Evolutionary conservation across 2,329 filamentous ascomycete species (phyloP).

Genomic region (Calonectria crousiana): DNA sequence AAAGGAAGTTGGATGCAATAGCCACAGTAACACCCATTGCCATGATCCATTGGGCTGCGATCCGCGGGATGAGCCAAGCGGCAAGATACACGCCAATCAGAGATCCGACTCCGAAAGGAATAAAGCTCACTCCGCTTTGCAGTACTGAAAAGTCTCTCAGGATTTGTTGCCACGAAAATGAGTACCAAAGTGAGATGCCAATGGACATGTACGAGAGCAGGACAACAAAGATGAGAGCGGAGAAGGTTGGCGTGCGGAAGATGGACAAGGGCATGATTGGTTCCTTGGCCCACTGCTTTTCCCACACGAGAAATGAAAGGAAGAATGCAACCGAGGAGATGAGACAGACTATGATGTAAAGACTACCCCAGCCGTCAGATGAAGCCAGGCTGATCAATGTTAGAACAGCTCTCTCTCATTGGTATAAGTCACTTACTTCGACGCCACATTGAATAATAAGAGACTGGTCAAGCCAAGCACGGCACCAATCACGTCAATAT

Average conservation of each 20-base stretch:
- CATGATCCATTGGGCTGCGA: constrained; percentile 15
- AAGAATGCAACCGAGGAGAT: constrained; percentile 49
- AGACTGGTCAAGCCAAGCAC: constrained; percentile 53
- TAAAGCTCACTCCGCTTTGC: constrained; percentile 49
- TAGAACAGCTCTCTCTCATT: no score
- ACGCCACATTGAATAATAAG: constrained; percentile 62
- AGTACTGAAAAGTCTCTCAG: constrained; percentile 56
- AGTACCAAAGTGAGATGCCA: constrained; percentile 63
- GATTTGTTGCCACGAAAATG: constrained; percentile 57
- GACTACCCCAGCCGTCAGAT: constrained; percentile 56
- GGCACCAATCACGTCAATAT: constrained; percentile 52
- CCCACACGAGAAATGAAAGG: constrained; percentile 54
- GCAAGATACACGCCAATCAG: constrained; percentile 44
- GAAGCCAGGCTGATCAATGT: constrained; percentile 50
- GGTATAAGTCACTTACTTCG: constrained; percentile 54
- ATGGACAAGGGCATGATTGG: constrained; percentile 61
- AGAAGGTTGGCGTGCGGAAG: constrained; percentile 59
- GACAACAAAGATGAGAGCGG: constrained; percentile 56
- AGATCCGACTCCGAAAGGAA: constrained; percentile 56
- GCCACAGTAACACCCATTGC: background rate
- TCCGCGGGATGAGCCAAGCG: constrained; percentile 51
- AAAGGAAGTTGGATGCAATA: background rate
- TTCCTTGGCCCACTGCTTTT: constrained; percentile 50
- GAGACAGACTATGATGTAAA: constrained; percentile 56
- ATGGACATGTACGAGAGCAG: constrained; percentile 61